Evolutionary conservation across 495 filamentous ascomycete species (phyloP), one percentile per base, ranked within the genome.

Genomic region (Thermothielavioides terrestris): DNA sequence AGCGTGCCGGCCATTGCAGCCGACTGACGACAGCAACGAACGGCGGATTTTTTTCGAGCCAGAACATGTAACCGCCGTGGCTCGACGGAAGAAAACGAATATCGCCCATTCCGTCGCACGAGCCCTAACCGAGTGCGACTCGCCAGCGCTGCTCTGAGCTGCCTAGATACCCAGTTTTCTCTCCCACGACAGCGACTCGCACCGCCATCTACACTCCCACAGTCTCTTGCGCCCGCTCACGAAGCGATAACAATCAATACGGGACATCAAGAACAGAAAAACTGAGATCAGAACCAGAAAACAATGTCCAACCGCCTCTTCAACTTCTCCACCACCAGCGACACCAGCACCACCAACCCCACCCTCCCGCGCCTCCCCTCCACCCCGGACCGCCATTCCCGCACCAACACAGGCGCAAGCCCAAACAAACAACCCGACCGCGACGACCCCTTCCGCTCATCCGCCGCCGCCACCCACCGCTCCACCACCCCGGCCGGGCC

Each of bases 401-500:
- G 21, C 39, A 27, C 0, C 37, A 41, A 42, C 18, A 23, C 22
- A 6, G 3, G 3, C 2, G 3, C 23, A 11, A 42, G 28, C 37
- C 7, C 3, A 21, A n/a, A 7, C 42, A 21, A 10, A 26, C 32
- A 6, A 6, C 7, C 14, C 21, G 30, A 36, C 23, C 20, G n/a
- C 11, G 8, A 17, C 17, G 22, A 40, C n/a, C 10, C 42, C 36
- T 26, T 31, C 28, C 28, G 17, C 39, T 21, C n/a, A n/a, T n/a
- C n/a, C n/a, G n/a, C 40, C 17, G n/a, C 18, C 32, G 32, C 50
- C 32, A 53, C 38, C 6, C 53, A 82, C 59, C 74, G 80, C 27
- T 89, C 89, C 1, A 90, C 84, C 1, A 91, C 88, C 18, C 88
- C 89, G 37, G 80, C 82, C 22, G 86, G 81, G 9, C 80, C 77